These are phyloP conservation scores for Haplosporangium gracile DNA, from an alignment of 192 early-diverging fungal species.

Conservation along the genomic window DNA sequence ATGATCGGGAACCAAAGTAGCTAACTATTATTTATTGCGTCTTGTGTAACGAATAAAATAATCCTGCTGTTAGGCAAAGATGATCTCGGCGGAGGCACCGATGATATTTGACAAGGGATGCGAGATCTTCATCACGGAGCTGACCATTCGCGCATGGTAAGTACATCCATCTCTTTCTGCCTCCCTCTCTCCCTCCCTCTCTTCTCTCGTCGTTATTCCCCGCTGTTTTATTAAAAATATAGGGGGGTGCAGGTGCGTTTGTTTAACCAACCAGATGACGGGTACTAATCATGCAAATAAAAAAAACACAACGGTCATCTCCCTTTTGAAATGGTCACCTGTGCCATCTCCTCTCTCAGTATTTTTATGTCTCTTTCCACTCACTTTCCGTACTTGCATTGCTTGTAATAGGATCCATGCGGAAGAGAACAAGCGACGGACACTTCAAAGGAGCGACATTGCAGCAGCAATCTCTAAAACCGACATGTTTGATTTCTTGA, in stretches of 20 bases:
- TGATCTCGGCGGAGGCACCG: conserved; percentile 77
- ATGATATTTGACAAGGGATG: conserved; percentile 96
- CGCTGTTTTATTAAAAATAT: neutral
- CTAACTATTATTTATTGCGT: too few relatives aligned
- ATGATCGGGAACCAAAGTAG: too few relatives aligned
- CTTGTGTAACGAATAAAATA: too few relatives aligned
- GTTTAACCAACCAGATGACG: neutral
- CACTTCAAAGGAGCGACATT: conserved; percentile 93
- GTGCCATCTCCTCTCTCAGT: neutral
- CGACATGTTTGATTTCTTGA: conserved; percentile 98
- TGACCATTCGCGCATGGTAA: conserved; percentile 85
- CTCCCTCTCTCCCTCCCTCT: neutral
- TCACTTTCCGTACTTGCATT: neutral
- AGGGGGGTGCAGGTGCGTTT: neutral
- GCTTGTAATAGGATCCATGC: conserved; percentile 79
- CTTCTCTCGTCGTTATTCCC: neutral
- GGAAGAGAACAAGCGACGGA: conserved; percentile 96
- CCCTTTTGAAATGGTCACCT: neutral
- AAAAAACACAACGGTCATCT: neutral
- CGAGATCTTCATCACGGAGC: conserved; percentile 95
- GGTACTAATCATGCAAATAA: conserved; percentile 5
- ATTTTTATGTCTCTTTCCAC: neutral
- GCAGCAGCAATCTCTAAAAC: conserved; percentile 88
- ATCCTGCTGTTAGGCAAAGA: conserved; percentile 20
- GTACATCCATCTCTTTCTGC: neutral